Percentiles rank a stretch among this genome's conserved stretches.
Evolutionary conservation across 192 early-diverging fungal genomes (phyloP).

Genomic region (Podila epicladia): DNA sequence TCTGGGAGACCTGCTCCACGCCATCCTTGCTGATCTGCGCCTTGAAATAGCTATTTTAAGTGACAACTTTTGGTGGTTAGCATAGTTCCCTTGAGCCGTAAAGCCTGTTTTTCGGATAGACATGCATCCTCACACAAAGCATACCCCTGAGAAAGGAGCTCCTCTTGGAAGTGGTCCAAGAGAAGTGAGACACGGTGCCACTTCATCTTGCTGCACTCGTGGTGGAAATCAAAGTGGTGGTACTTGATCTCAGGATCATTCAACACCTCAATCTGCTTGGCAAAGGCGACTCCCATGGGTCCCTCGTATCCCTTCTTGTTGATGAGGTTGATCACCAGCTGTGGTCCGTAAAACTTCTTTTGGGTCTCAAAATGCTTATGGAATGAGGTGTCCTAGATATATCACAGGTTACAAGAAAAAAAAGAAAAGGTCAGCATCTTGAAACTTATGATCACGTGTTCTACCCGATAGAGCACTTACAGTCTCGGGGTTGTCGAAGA

Average conservation of each 20-base stretch:
- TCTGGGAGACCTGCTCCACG: slow-evolving; percentile 42
- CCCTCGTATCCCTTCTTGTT: slow-evolving; percentile 95
- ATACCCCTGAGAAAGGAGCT: slow-evolving; percentile 66
- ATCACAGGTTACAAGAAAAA: not conserved
- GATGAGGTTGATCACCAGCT: slow-evolving; percentile 92
- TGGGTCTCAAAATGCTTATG: slow-evolving; percentile 79
- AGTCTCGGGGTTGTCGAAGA: slow-evolving; percentile 73
- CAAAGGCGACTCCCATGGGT: slow-evolving; percentile 85
- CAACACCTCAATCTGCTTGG: slow-evolving; percentile 65
- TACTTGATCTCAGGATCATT: slow-evolving; percentile 73
- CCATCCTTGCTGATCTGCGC: slow-evolving; percentile 46
- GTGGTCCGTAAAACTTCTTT: slow-evolving; percentile 77
- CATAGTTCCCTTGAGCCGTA: no score
- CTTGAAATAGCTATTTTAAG: slow-evolving; percentile 63
- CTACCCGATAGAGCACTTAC: slow-evolving; percentile 51
- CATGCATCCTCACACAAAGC: no score
- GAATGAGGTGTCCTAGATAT: slow-evolving; percentile 69
- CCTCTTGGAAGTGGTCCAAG: slow-evolving; percentile 78
- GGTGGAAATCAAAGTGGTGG: slow-evolving; percentile 97
- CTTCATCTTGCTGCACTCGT: slow-evolving; percentile 95
- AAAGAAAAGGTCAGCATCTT: not conserved
- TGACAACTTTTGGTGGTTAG: no score
- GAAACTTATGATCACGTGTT: no score
- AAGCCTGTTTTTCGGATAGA: no score
- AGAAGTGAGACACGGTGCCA: slow-evolving; percentile 91